Conservation (phyloP, 371 early-diverging fungal genomes). For the Apophysomyces sp. region DNA sequence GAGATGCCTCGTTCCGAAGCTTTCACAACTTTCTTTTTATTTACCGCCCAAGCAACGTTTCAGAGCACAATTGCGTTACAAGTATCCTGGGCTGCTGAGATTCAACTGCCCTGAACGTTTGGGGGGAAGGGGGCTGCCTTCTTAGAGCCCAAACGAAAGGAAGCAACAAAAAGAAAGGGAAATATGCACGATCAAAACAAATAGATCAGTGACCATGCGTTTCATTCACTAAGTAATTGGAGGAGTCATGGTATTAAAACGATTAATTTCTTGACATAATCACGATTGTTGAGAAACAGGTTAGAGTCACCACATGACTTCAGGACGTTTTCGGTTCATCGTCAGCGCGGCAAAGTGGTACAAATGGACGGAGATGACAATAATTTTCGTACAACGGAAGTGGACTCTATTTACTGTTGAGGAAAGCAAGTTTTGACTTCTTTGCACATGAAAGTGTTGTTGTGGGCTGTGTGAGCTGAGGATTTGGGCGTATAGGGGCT, state of each 20-base stretch:
- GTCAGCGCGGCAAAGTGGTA: background rate
- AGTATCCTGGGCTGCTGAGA: background rate
- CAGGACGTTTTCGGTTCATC: background rate
- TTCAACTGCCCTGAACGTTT: background rate
- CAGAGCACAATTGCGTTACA: background rate
- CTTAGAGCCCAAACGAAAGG: background rate
- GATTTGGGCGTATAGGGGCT: conserved; percentile 1
- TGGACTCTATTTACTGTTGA: background rate
- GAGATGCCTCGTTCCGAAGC: background rate
- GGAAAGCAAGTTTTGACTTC: conserved; percentile 2
- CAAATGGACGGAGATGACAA: background rate
- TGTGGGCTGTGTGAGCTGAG: conserved; percentile 1
- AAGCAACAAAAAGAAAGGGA: background rate
- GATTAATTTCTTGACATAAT: background rate
- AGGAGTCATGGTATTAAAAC: background rate
- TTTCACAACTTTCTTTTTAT: background rate
- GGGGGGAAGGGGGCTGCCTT: background rate
- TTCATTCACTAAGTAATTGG: background rate
- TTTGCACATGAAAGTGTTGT: conserved; percentile 2
- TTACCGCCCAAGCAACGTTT: background rate
- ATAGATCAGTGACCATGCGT: background rate
- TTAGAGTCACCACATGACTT: background rate
- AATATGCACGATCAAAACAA: background rate
- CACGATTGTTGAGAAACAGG: background rate
- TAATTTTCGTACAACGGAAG: background rate